Evolutionary conservation across 441 rosid species (phyloP).

Genomic region (Corymbia calophylla): DNA sequence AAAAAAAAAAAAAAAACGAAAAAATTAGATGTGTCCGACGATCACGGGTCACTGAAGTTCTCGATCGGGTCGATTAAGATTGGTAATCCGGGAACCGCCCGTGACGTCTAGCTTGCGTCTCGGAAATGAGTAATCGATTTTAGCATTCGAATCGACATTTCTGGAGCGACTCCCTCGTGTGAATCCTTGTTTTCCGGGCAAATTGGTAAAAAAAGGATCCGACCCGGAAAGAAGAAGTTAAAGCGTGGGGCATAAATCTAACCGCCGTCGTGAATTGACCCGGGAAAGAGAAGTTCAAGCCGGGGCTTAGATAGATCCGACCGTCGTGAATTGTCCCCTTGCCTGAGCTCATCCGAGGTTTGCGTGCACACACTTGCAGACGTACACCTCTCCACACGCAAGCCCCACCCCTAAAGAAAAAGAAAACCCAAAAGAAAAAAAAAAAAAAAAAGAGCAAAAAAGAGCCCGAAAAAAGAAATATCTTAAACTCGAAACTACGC

Average conservation of each 20-base stretch:
- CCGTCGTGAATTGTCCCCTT: neutral
- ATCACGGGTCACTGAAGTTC: neutral
- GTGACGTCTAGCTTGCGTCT: neutral
- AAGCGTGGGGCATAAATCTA: neutral
- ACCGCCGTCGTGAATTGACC: neutral
- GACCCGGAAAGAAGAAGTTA: neutral
- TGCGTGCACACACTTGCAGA: neutral
- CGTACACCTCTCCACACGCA: conserved; percentile 1
- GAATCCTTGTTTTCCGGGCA: neutral
- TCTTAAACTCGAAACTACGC: neutral
- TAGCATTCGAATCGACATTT: neutral
- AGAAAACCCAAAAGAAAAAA: neutral
- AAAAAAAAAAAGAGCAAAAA: neutral
- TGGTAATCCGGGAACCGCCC: neutral
- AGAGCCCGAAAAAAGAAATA: neutral
- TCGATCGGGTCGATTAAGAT: neutral
- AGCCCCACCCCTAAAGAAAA: neutral
- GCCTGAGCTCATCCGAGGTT: neutral
- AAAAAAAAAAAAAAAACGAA: neutral
- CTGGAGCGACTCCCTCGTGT: neutral
- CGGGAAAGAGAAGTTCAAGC: neutral
- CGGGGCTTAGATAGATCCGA: neutral
- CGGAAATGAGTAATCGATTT: neutral
- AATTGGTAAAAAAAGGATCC: neutral
- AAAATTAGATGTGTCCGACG: rapidly evolving